These are phyloP conservation scores for Paspalum notatum DNA, from an alignment of 176 grass and related monocot species.

Conservation along the genomic window DNA sequence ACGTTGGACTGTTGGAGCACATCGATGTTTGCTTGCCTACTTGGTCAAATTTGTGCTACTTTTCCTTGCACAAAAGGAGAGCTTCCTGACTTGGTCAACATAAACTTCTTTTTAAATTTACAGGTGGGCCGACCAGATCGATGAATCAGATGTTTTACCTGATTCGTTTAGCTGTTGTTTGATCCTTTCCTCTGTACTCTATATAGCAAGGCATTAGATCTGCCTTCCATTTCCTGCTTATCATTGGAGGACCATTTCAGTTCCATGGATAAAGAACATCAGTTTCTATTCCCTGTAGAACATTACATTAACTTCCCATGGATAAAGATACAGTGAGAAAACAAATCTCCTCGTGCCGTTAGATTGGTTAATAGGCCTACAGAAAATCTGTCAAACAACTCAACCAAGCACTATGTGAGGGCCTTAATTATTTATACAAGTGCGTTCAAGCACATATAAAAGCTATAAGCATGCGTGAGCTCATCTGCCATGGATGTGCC, in stretches of 20 bases:
- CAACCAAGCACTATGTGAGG: background rate
- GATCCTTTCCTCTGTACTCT: background rate
- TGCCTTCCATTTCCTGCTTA: background rate
- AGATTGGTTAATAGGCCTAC: conserved; percentile 30
- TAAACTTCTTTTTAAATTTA: background rate
- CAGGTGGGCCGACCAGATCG: background rate
- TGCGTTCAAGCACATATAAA: conserved; percentile 27
- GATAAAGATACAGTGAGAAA: background rate
- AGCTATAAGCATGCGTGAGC: background rate
- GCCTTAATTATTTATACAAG: conserved; percentile 44
- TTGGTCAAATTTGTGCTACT: background rate
- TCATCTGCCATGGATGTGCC: background rate
- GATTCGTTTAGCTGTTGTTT: background rate
- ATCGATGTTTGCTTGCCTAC: background rate
- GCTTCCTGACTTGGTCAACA: background rate
- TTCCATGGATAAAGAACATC: background rate
- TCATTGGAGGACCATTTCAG: no score
- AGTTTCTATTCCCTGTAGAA: background rate
- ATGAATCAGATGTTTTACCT: background rate
- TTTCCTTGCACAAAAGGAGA: background rate
- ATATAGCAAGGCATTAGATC: background rate
- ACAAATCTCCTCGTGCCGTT: background rate
- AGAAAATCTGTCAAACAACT: conserved; percentile 36
- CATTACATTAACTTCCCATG: conserved; percentile 1
- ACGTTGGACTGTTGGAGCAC: no score